phyloP scores from a whole-genome alignment of 2,329 filamentous ascomycete species.

The Penicillium sp. region DNA sequence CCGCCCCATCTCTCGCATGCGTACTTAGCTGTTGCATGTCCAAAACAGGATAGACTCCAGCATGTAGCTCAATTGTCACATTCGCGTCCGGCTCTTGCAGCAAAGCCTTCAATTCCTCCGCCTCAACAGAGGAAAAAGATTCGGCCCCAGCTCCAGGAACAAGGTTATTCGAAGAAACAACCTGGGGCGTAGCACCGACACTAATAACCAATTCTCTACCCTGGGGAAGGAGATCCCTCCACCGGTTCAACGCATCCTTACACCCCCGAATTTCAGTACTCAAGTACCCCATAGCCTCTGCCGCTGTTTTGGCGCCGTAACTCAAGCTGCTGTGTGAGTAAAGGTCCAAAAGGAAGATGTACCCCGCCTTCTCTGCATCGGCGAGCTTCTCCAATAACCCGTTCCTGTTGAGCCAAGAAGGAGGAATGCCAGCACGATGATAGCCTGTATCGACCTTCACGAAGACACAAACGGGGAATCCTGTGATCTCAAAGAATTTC shows the following conservation, averaged over 20 bases:
- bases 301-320: slow-evolving; percentile 59
- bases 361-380: slow-evolving; percentile 26
- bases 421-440: slow-evolving; percentile 67
- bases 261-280: slow-evolving; percentile 59
- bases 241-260: slow-evolving; percentile 29
- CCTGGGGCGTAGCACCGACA: slow-evolving; percentile 76
- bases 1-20: slow-evolving; percentile 54
- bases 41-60: slow-evolving; percentile 73
- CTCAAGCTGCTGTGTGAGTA: slow-evolving; percentile 75
- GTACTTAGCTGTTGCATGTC: slow-evolving; percentile 80
- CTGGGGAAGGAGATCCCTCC: slow-evolving; percentile 14
- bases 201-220: slow-evolving; percentile 56
- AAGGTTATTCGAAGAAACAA: slow-evolving; percentile 65
- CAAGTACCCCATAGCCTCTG: slow-evolving; percentile 61
- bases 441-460: slow-evolving; percentile 76
- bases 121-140: slow-evolving; percentile 33
- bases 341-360: slow-evolving; percentile 58
- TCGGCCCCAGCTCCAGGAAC: slow-evolving; percentile 31
- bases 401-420: slow-evolving; percentile 45
- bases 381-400: slow-evolving; percentile 31
- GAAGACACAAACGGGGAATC: slow-evolving; percentile 57
- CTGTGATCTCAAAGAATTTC: slow-evolving; percentile 45
- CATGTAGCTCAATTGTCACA: slow-evolving; percentile 67
- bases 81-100: slow-evolving; percentile 27
- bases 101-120: slow-evolving; percentile 29